These are phyloP conservation scores for Amaranthus hypochondriacus DNA, from an alignment of 148 eudicot genomes.

Conservation along the genomic window DNA sequence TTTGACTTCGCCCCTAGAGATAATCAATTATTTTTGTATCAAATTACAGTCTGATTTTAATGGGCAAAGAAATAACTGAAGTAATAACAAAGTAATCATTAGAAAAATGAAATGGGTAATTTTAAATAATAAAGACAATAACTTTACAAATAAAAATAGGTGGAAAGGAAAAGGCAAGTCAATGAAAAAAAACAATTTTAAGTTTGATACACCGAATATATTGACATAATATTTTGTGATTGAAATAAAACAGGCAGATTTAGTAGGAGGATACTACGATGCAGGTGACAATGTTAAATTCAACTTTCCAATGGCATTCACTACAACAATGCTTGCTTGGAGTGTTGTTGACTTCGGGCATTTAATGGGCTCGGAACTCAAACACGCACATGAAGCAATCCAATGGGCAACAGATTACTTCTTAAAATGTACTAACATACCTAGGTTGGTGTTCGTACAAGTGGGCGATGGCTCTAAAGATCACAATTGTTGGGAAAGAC, in stretches of 20 bases:
- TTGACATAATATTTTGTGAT: too few relatives aligned
- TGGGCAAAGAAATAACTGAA: too few relatives aligned
- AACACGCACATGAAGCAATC: conserved; percentile 40
- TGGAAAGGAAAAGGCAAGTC: too few relatives aligned
- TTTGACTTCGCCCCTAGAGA: too few relatives aligned
- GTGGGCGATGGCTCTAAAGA: conserved; percentile 51
- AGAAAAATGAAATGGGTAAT: too few relatives aligned
- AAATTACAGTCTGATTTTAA: too few relatives aligned
- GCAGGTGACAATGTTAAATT: conserved; percentile 72
- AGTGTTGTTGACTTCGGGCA: conserved; percentile 45
- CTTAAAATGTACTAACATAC: conserved; percentile 36
- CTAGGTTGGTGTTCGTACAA: conserved; percentile 40
- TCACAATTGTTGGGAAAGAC: conserved; percentile 68
- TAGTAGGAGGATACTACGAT: conserved; percentile 70
- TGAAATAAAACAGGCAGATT: conserved; percentile 25
- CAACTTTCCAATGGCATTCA: conserved; percentile 66
- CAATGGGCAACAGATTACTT: conserved; percentile 59
- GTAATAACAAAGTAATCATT: too few relatives aligned
- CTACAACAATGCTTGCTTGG: conserved; percentile 70
- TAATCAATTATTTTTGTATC: too few relatives aligned
- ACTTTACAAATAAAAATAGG: too few relatives aligned
- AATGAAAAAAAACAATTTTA: too few relatives aligned
- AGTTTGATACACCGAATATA: too few relatives aligned
- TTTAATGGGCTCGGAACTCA: conserved; percentile 32
- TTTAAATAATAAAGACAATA: too few relatives aligned